phyloP scores from a whole-genome alignment of 805 yeast genomes.

The Saturnispora bothae region DNA sequence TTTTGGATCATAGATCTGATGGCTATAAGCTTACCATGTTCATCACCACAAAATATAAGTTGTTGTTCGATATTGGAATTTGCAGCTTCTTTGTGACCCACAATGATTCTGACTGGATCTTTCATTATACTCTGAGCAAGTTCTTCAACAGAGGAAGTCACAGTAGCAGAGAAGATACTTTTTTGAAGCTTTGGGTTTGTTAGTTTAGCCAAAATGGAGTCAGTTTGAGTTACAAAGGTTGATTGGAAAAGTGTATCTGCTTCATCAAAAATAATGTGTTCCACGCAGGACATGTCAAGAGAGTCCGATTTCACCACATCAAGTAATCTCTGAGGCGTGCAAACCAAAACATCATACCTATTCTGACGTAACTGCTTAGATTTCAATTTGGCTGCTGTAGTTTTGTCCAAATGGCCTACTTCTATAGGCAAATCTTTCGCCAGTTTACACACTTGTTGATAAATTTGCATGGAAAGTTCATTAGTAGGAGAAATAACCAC shows the following conservation, averaged over 20 bases:
- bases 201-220: slow-evolving; percentile 60
- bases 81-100: slow-evolving; percentile 93
- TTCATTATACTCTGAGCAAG: slow-evolving; percentile 77
- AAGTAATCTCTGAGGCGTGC: slow-evolving; percentile 84
- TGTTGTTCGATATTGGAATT: slow-evolving; percentile 72
- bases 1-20: slow-evolving; percentile 77
- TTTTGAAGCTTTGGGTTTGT: slow-evolving; percentile 44
- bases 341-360: slow-evolving; percentile 68
- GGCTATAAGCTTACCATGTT: slow-evolving; percentile 89
- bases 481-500: slow-evolving; percentile 88
- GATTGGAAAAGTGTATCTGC: slow-evolving; percentile 89
- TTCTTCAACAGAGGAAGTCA: slow-evolving; percentile 87
- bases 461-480: slow-evolving; percentile 84
- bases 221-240: slow-evolving; percentile 84
- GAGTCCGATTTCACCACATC: slow-evolving; percentile 59
- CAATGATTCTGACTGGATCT: slow-evolving; percentile 75
- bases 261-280: slow-evolving; percentile 80
- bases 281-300: slow-evolving; percentile 54
- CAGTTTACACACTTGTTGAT: slow-evolving; percentile 52
- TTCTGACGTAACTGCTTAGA: slow-evolving; percentile 42
- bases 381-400: slow-evolving; percentile 46
- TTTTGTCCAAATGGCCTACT: slow-evolving; percentile 59
- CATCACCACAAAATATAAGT: slow-evolving; percentile 80
- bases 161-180: slow-evolving; percentile 89
- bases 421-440: slow-evolving; percentile 46